Base-by-base conservation (phyloP, 2,329 filamentous ascomycete species). In the Paracoccidioides lutzii region DNA sequence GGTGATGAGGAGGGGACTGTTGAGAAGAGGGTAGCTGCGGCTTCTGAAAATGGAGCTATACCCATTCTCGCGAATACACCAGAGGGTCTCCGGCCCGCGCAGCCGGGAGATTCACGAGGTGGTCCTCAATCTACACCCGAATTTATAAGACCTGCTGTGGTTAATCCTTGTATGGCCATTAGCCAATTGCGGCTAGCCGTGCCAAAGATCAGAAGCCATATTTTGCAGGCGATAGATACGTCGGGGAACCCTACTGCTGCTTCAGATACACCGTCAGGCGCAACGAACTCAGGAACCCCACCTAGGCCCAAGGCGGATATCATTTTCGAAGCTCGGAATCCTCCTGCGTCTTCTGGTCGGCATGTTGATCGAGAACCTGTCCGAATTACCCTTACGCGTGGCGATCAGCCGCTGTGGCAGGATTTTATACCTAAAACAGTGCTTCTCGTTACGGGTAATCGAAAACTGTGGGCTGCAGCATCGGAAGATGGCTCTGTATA, bases 401-500 rank as follows among this genome's bases (percentile, higher is more conserved):
- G 88, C 55, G 89, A 89, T 4, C 82, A 84, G 55, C 76, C 86
- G 0, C 71, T 97, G 3, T 98, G 94, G 93, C 88, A 96, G 65
- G 94, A 98, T 66, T 98, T 88, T 64, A 74, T 98, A 12, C 90
- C 91, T 0, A 81, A 85, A 57, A 83, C 89, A 5, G 87, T 95
- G 30, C 80, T 98, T n/a, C 78, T 97, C 1, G 84, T 94, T 1
- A 93, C 91, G 0, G 94, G 90, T 2, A 97, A 90, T 69, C 84
- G 85, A 63, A 83, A 87, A 62, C 90, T 97, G 67, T 98, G 93
- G 87, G 86, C 88, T 0, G 91, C 86, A 14, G 90, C 87, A 8
- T 96, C 90, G 65, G 93, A 98, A 68, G 93, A 97, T 66, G 93
- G 90, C 14, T 88, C 84, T 15, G 69, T 98, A 6, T 88, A 95